Conservation (phyloP, 306 rosid genomes). For the Quercus gilva region DNA sequence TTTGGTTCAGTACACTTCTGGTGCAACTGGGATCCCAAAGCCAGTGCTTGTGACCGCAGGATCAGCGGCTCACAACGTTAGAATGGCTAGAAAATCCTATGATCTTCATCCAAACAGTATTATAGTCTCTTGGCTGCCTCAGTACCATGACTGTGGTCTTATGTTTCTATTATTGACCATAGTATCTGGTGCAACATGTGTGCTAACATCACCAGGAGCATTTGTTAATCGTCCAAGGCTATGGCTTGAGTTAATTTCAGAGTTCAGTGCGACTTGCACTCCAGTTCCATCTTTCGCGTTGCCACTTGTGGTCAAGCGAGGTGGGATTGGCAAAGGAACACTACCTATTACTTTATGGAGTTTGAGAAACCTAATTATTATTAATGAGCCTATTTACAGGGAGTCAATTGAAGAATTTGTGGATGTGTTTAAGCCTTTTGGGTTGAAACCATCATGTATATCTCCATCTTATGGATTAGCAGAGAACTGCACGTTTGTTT, state of each 20-base stretch:
- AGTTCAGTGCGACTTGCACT: constrained; percentile 69
- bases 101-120: constrained; percentile 69
- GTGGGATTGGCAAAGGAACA: constrained; percentile 37
- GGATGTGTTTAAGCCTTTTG: constrained; percentile 40
- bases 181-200: constrained; percentile 64
- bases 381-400: constrained; percentile 70
- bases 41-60: constrained; percentile 79
- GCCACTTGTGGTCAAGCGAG: constrained; percentile 67
- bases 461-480: constrained; percentile 87
- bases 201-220: constrained; percentile 51
- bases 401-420: constrained; percentile 53
- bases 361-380: constrained; percentile 56
- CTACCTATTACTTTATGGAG: constrained; percentile 35
- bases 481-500: constrained; percentile 85
- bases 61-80: constrained; percentile 72
- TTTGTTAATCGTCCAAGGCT: constrained; percentile 62
- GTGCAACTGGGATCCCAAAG: constrained; percentile 67
- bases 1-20: constrained; percentile 81
- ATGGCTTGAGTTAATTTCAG: constrained; percentile 67
- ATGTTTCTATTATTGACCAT: constrained; percentile 70
- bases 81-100: constrained; percentile 65
- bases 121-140: constrained; percentile 84
- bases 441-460: constrained; percentile 45
- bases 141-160: constrained; percentile 82
- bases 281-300: constrained; percentile 76